These are phyloP conservation scores for Termitomyces sp. DNA, from an alignment of 768 basidiomycete genomes.

Conservation along the genomic window DNA sequence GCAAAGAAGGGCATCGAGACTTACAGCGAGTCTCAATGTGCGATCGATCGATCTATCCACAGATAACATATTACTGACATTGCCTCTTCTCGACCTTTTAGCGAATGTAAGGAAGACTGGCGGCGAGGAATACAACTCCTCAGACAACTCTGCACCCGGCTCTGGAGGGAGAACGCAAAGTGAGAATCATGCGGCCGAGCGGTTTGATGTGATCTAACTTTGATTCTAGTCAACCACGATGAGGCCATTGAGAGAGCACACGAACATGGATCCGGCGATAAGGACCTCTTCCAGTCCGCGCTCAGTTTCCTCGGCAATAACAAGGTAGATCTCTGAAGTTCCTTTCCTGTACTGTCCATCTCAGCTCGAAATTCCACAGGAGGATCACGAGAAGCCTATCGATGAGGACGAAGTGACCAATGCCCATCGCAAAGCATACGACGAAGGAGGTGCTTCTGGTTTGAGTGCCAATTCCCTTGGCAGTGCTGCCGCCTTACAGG, in stretches of 20 bases:
- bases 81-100: constrained; percentile 16
- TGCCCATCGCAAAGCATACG: constrained; percentile 64
- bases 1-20: constrained; percentile 51
- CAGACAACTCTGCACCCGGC: constrained; percentile 39
- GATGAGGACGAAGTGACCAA: constrained; percentile 62
- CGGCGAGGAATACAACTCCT: constrained; percentile 62
- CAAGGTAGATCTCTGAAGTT: constrained; percentile 32
- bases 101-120: constrained; percentile 53
- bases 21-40: constrained; percentile 49
- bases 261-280: constrained; percentile 52
- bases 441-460: constrained; percentile 42
- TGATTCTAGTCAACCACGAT: constrained; percentile 53
- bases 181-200: constrained; percentile 16
- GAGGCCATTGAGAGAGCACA: constrained; percentile 58
- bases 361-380: not conserved
- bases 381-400: too few relatives aligned
- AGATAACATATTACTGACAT: constrained; percentile 15
- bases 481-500: constrained; percentile 76
- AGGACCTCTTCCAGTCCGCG: constrained; percentile 54
- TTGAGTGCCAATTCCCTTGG: constrained; percentile 65
- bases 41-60: constrained; percentile 13
- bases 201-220: not conserved
- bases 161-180: constrained; percentile 24
- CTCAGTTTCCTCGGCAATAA: constrained; percentile 49
- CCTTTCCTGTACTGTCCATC: not conserved